Evolutionary conservation across 2,329 filamentous ascomycete genomes (phyloP).

Genomic region (Calonectria hawksworthii): DNA sequence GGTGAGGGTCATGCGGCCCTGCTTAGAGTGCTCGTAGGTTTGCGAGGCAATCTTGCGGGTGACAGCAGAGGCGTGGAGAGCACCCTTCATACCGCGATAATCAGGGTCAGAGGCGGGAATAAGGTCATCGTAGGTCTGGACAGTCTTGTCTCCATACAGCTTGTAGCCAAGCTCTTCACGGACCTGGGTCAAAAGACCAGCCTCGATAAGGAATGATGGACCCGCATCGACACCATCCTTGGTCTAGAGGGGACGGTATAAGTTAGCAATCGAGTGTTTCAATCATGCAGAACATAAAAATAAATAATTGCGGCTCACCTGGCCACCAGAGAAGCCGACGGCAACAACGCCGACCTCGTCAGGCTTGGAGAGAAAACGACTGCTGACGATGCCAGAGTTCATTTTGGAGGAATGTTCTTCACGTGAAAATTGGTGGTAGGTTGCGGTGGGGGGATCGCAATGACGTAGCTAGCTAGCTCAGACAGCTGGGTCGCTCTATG

Average conservation of each 20-base stretch:
- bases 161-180: conserved; percentile 89
- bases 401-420: conserved; percentile 49
- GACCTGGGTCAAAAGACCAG: conserved; percentile 88
- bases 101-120: conserved; percentile 81
- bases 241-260: conserved; percentile 60
- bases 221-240: conserved; percentile 94
- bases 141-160: conserved; percentile 84
- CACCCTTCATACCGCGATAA: conserved; percentile 95
- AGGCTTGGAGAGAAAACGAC: conserved; percentile 84
- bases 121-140: conserved; percentile 86
- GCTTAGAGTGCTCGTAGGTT: conserved; percentile 87
- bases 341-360: conserved; percentile 92
- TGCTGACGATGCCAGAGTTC: conserved; percentile 68
- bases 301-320: conserved; percentile 70
- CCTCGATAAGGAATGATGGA: conserved; percentile 88
- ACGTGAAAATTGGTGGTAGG: conserved; percentile 37
- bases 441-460: conserved; percentile 28
- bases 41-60: conserved; percentile 84
- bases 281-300: neutral
- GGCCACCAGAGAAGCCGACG: conserved; percentile 96
- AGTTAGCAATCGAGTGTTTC: conserved; percentile 10
- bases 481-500: conserved; percentile 14
- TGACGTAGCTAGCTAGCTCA: conserved; percentile 41
- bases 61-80: conserved; percentile 86
- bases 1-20: conserved; percentile 90